These are phyloP conservation scores for Diospyros lotus DNA, from an alignment of 148 eudicot species.

Conservation along the genomic window DNA sequence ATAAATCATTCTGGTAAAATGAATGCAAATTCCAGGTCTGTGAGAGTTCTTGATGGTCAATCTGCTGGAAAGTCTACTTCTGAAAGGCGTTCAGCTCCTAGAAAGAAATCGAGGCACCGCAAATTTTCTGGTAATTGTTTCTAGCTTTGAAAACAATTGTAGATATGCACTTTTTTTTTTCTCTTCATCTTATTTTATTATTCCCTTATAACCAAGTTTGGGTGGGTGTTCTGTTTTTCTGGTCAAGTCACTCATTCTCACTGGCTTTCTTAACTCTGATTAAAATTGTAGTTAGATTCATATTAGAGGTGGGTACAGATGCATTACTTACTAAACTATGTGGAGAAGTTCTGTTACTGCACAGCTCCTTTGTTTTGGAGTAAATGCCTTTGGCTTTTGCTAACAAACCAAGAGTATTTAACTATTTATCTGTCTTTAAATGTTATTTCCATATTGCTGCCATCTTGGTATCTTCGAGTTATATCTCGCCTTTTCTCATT, in stretches of 20 bases:
- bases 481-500: not conserved
- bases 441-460: not conserved
- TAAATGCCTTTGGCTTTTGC: not conserved
- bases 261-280: not conserved
- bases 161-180: not conserved
- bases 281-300: not conserved
- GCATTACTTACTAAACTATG: not conserved
- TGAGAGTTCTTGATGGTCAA: slow-evolving; percentile 29
- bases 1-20: slow-evolving; percentile 28
- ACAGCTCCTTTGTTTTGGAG: not conserved
- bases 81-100: slow-evolving; percentile 39
- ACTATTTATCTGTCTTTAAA: not conserved
- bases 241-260: not conserved
- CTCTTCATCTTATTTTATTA: not conserved
- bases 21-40: slow-evolving; percentile 28
- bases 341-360: too few relatives aligned
- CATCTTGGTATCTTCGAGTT: not conserved
- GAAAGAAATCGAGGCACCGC: slow-evolving; percentile 57
- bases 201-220: slow-evolving; percentile 1
- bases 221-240: not conserved
- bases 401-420: not conserved
- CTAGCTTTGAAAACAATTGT: not conserved
- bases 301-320: not conserved
- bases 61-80: slow-evolving; percentile 37
- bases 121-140: slow-evolving; percentile 51